phyloP scores from a whole-genome alignment of 495 filamentous ascomycete species.

The Talaromyces nanjingensis region DNA sequence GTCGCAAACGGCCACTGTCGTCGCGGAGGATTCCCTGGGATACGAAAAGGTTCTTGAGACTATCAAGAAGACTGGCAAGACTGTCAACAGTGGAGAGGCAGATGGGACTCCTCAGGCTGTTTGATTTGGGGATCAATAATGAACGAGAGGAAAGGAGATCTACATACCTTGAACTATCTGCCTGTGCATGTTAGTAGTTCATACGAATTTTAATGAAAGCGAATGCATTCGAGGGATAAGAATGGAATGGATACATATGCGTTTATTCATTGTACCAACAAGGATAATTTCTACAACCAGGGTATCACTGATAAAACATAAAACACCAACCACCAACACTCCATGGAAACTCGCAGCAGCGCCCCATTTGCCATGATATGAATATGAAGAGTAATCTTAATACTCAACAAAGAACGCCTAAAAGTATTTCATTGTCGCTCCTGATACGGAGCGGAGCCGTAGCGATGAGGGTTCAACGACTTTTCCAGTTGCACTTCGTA shows the following conservation, averaged over 20 bases:
- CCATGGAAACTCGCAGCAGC: background rate
- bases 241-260: background rate
- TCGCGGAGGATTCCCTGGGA: slow-evolving; percentile 53
- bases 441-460: background rate
- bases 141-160: background rate
- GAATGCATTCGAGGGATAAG: background rate
- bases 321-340: background rate
- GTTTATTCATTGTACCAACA: background rate
- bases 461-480: slow-evolving; percentile 1
- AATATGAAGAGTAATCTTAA: background rate
- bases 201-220: background rate
- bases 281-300: background rate
- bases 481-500: slow-evolving; percentile 8
- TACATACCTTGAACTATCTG: background rate
- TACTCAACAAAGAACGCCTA: background rate
- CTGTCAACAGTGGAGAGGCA: slow-evolving; percentile 66
- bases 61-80: slow-evolving; percentile 95
- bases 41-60: slow-evolving; percentile 79
- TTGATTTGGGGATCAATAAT: slow-evolving; percentile 8
- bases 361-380: background rate
- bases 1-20: slow-evolving; percentile 66
- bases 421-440: background rate
- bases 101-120: slow-evolving; percentile 38
- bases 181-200: background rate
- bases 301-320: background rate